Conservation (phyloP, 2,329 filamentous ascomycete genomes). For the Hymenoscyphus salicellus region DNA sequence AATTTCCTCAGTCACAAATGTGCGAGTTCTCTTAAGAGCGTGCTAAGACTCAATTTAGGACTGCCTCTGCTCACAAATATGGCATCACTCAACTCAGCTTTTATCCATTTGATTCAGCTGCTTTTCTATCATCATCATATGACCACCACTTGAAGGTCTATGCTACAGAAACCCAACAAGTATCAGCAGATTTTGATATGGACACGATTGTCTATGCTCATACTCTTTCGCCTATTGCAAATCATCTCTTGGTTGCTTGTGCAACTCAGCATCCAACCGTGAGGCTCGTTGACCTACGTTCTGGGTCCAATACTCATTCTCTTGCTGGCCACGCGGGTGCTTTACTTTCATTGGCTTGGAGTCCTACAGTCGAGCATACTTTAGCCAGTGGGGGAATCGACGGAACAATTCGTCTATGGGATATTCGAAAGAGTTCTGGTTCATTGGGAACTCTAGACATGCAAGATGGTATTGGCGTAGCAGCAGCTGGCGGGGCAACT, state of each 20-base stretch:
- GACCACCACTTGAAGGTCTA: constrained; percentile 76
- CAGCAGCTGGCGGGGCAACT: constrained; percentile 40
- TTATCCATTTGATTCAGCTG: constrained; percentile 72
- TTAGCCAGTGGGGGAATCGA: constrained; percentile 83
- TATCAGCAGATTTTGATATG: constrained; percentile 66
- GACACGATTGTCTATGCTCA: constrained; percentile 72
- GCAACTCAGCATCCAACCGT: constrained; percentile 83
- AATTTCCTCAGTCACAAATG: not conserved
- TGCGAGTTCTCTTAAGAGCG: not conserved
- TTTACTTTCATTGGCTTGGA: constrained; percentile 73
- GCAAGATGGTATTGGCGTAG: constrained; percentile 74
- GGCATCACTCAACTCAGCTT: constrained; percentile 75
- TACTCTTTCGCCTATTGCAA: constrained; percentile 68
- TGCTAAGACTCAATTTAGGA: constrained; percentile 19
- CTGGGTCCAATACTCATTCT: constrained; percentile 71
- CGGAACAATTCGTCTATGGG: constrained; percentile 81
- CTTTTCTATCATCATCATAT: constrained; percentile 74
- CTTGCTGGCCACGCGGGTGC: constrained; percentile 66
- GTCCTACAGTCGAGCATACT: constrained; percentile 73
- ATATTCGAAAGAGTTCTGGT: constrained; percentile 75
- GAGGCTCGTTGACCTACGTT: constrained; percentile 80
- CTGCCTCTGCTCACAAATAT: constrained; percentile 54
- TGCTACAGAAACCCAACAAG: constrained; percentile 59
- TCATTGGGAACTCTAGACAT: constrained; percentile 76
- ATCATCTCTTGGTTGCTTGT: constrained; percentile 77